Evolutionary conservation across 176 grass and related monocot species (phyloP).

Genomic region (Eremochloa ophiuroides): DNA sequence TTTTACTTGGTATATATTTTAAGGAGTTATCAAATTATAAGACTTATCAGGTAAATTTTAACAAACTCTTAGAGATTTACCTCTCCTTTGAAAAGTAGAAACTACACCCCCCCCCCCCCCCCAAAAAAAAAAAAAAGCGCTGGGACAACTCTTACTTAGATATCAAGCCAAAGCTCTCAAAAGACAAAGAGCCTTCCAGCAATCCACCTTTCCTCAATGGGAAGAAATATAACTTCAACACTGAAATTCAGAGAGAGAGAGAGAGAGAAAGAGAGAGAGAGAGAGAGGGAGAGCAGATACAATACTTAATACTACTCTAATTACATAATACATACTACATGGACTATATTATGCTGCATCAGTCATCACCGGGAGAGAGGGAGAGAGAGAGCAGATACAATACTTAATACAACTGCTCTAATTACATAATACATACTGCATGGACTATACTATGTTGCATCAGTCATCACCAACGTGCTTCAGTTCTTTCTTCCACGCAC

Average conservation of each 20-base stretch:
- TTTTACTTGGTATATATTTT: too few relatives aligned
- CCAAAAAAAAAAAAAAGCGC: background rate
- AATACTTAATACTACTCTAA: background rate
- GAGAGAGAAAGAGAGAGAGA: too few relatives aligned
- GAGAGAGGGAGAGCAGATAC: background rate
- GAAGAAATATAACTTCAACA: background rate
- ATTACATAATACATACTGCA: background rate
- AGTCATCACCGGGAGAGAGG: too few relatives aligned
- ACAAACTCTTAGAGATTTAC: too few relatives aligned
- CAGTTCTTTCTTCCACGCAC: background rate
- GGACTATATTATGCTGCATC: background rate
- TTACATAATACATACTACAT: background rate
- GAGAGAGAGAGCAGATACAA: background rate
- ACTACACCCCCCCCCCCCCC: too few relatives aligned
- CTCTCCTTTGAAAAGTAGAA: too few relatives aligned
- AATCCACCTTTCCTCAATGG: background rate
- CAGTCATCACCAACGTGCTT: background rate
- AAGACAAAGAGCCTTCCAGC: background rate
- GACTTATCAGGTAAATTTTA: too few relatives aligned
- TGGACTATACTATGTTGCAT: background rate
- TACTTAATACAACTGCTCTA: background rate
- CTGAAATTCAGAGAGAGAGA: background rate
- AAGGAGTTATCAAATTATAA: too few relatives aligned
- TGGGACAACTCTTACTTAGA: background rate
- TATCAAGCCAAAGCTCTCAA: background rate